phyloP scores from a whole-genome alignment of 2,329 filamentous ascomycete genomes.

The Botryosphaeria dothidea region DNA sequence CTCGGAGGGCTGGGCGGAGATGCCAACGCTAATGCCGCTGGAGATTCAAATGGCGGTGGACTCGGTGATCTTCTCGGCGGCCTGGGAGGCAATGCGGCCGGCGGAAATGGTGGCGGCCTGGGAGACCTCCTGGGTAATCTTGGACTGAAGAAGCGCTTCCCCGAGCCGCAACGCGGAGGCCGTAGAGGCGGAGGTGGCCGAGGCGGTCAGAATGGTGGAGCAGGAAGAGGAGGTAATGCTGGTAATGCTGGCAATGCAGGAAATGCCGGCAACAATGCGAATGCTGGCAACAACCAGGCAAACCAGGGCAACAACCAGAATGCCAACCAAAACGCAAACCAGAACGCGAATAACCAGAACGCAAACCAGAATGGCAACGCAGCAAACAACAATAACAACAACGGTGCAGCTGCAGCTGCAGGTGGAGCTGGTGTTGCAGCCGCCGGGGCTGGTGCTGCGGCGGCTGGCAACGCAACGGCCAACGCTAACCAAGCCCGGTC shows the following conservation, averaged over 20 bases:
- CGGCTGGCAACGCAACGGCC: background rate
- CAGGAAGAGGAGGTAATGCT: background rate
- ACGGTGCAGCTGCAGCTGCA: background rate
- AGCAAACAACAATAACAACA: background rate
- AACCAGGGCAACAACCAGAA: background rate
- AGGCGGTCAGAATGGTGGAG: background rate
- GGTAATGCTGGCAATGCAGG: background rate
- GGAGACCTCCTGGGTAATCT: background rate
- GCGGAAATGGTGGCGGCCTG: background rate
- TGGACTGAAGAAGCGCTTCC: conserved; percentile 3
- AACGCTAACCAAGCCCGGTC: no score
- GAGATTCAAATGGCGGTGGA: background rate
- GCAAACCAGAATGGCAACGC: background rate
- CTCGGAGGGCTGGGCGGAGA: background rate
- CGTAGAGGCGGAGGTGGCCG: background rate
- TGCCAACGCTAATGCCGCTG: background rate
- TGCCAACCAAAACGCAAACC: background rate
- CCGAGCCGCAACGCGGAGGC: background rate
- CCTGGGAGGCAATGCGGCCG: background rate
- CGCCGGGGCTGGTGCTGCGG: background rate
- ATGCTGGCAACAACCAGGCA: background rate
- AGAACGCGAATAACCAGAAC: background rate
- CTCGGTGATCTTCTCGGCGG: background rate
- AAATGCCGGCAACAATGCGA: background rate
- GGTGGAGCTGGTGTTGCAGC: no score